phyloP scores from a whole-genome alignment of 2,329 filamentous ascomycete genomes.

The Diaporthe destruens region DNA sequence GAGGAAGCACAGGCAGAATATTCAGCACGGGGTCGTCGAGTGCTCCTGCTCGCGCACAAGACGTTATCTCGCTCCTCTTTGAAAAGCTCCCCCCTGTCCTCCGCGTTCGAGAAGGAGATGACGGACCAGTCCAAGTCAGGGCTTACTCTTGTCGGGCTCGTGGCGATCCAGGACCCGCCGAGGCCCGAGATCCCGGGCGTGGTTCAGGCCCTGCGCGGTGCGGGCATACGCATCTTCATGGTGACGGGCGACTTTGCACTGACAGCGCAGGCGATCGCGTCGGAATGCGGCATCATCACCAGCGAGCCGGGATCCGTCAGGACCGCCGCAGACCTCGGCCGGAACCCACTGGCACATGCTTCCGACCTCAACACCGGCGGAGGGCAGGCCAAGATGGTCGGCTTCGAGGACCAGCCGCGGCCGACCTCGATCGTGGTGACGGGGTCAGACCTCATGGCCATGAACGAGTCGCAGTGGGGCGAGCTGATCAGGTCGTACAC shows the following conservation, averaged over 20 bases:
- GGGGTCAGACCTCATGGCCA: conserved; percentile 73
- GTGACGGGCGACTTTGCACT: conserved; percentile 84
- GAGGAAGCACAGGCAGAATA: conserved; percentile 75
- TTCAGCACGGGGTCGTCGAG: conserved; percentile 76
- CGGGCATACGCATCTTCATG: conserved; percentile 84
- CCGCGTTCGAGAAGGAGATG: conserved; percentile 69
- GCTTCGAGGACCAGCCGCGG: conserved; percentile 43
- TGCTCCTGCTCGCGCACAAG: conserved; percentile 76
- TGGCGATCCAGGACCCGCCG: conserved; percentile 84
- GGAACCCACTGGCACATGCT: conserved; percentile 45
- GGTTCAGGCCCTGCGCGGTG: conserved; percentile 74
- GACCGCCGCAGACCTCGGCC: conserved; percentile 63
- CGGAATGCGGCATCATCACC: conserved; percentile 78
- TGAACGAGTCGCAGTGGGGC: conserved; percentile 79
- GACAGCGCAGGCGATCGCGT: conserved; percentile 79
- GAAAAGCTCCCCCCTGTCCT: conserved; percentile 56
- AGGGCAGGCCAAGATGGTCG: conserved; percentile 44
- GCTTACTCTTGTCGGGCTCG: conserved; percentile 78
- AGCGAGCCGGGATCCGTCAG: conserved; percentile 63
- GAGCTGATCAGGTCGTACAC: conserved; percentile 71
- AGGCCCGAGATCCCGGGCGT: conserved; percentile 78
- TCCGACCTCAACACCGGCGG: conserved; percentile 41
- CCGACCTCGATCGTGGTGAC: conserved; percentile 71
- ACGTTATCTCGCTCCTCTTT: conserved; percentile 58
- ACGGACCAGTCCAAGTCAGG: conserved; percentile 65